Percentiles rank a stretch among this genome's conserved stretches.
These are phyloP conservation scores for Ophiostoma sp. DNA, from an alignment of 2,329 filamentous ascomycete genomes.

Conservation along the genomic window DNA sequence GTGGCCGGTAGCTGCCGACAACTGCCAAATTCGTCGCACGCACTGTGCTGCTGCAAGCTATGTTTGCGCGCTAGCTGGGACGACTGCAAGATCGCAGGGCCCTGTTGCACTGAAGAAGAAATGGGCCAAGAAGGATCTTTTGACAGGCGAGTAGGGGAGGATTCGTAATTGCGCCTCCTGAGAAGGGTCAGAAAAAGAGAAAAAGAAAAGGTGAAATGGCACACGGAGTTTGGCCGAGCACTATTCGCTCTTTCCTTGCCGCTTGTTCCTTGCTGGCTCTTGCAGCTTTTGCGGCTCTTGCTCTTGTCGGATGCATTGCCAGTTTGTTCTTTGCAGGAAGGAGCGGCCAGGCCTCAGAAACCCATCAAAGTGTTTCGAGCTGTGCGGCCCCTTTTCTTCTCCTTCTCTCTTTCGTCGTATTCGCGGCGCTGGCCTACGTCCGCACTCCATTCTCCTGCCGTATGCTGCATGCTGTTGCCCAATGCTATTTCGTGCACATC, in stretches of 20 bases:
- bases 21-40: background rate
- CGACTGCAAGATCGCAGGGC: background rate
- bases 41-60: background rate
- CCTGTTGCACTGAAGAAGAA: background rate
- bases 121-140: background rate
- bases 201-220: background rate
- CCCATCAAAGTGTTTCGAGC: background rate
- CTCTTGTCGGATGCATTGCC: background rate
- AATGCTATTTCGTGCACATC: background rate
- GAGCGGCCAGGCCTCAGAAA: background rate
- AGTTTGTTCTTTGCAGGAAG: background rate
- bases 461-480: background rate
- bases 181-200: background rate
- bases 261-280: background rate
- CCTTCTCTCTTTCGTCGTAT: background rate
- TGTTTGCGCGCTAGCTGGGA: background rate
- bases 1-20: background rate
- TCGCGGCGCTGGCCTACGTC: background rate
- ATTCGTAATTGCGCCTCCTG: background rate
- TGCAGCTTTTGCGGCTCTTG: background rate
- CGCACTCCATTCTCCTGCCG: background rate
- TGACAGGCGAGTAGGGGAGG: background rate
- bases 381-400: background rate
- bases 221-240: background rate
- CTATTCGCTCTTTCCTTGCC: constrained; percentile 2